These are phyloP conservation scores for Pichia norvegensis DNA, from an alignment of 1,139 yeast genomes.

Conservation along the genomic window DNA sequence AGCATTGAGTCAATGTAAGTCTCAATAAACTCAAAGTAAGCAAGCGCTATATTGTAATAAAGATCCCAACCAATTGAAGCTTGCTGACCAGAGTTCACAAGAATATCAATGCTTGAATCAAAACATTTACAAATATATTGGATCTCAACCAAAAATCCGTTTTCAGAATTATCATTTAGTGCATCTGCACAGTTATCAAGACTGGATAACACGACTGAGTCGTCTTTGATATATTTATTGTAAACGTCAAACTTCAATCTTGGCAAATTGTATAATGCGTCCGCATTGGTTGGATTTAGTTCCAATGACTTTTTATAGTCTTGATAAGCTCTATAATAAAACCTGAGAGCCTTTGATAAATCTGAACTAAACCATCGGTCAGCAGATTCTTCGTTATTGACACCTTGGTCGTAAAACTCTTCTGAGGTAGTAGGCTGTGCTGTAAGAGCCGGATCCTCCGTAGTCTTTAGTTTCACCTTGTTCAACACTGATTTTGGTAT, in stretches of 20 bases:
- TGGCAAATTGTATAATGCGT: slow-evolving; percentile 42
- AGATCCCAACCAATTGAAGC: slow-evolving; percentile 30
- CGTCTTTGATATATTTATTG: slow-evolving; percentile 36
- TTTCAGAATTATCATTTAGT: slow-evolving; percentile 19
- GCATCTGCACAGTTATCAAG: slow-evolving; percentile 39
- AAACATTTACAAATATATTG: slow-evolving; percentile 33
- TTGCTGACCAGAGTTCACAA: slow-evolving; percentile 15
- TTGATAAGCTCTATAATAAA: slow-evolving; percentile 43
- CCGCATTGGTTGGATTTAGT: slow-evolving; percentile 26
- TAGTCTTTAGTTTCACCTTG: slow-evolving; percentile 8
- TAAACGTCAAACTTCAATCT: slow-evolving; percentile 45
- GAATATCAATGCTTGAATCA: slow-evolving; percentile 31
- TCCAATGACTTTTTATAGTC: slow-evolving; percentile 32
- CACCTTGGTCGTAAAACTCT: slow-evolving; percentile 41
- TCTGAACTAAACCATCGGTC: slow-evolving; percentile 54
- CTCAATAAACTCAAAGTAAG: slow-evolving; percentile 42
- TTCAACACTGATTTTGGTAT: slow-evolving; percentile 18
- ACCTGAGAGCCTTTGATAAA: slow-evolving; percentile 43
- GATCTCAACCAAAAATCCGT: slow-evolving; percentile 36
- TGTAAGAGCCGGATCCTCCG: not conserved
- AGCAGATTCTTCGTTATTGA: slow-evolving; percentile 47
- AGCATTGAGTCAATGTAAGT: slow-evolving; percentile 20
- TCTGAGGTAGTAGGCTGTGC: slow-evolving; percentile 34
- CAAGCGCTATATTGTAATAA: slow-evolving; percentile 40
- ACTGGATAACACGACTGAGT: slow-evolving; percentile 35